These are phyloP conservation scores for Claviceps capensis DNA, from an alignment of 2,329 filamentous ascomycete genomes.

Conservation along the genomic window DNA sequence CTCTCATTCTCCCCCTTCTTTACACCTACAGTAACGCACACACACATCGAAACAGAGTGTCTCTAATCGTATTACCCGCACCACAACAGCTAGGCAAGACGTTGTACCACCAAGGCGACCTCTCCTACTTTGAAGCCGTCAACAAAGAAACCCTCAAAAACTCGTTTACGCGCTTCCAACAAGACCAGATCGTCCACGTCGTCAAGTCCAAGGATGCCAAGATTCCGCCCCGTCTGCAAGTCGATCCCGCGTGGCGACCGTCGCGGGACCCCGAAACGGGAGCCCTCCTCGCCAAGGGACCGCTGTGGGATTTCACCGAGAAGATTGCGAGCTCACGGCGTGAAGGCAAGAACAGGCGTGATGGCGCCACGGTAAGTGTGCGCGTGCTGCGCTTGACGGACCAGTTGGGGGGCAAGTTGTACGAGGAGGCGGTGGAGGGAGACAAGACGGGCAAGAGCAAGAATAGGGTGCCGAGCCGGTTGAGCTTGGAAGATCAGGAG, in stretches of 20 bases:
- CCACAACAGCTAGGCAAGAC: slow-evolving; percentile 69
- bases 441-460: slow-evolving; percentile 23
- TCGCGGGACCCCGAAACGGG: slow-evolving; percentile 47
- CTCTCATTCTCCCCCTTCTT: not conserved
- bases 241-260: slow-evolving; percentile 65
- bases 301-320: slow-evolving; percentile 85
- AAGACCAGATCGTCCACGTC: slow-evolving; percentile 76
- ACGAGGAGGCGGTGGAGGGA: slow-evolving; percentile 37
- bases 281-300: slow-evolving; percentile 53
- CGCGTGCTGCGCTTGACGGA: slow-evolving; percentile 71
- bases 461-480: slow-evolving; percentile 23
- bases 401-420: slow-evolving; percentile 55
- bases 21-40: not conserved
- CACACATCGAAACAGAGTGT: not conserved
- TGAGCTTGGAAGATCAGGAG: slow-evolving; percentile 37
- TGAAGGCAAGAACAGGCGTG: slow-evolving; percentile 92
- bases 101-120: slow-evolving; percentile 90
- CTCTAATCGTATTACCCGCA: slow-evolving; percentile 5
- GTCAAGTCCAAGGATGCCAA: slow-evolving; percentile 55
- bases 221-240: slow-evolving; percentile 45
- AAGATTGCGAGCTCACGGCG: slow-evolving; percentile 68
- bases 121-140: slow-evolving; percentile 94
- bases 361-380: slow-evolving; percentile 76
- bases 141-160: slow-evolving; percentile 98
- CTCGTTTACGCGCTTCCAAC: slow-evolving; percentile 73